phyloP scores from a whole-genome alignment of 331 rosid genomes.

The Erythrophleum ivorense region DNA sequence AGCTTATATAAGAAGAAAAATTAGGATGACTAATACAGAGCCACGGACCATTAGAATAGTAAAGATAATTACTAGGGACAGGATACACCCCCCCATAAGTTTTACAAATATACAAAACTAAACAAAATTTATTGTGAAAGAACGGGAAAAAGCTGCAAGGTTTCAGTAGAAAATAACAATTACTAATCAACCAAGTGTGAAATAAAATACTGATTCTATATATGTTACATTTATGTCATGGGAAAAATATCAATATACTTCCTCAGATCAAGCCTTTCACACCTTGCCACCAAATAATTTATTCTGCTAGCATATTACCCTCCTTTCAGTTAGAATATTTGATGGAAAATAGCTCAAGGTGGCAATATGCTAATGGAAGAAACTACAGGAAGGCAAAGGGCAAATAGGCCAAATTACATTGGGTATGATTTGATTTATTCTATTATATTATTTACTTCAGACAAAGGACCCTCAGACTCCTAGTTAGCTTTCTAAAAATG shows the following conservation, averaged over 20 bases:
- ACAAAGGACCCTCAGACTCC: slow-evolving; percentile 1
- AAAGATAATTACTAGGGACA: background rate
- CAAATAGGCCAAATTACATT: slow-evolving; percentile 35
- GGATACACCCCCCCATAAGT: slow-evolving; percentile 1
- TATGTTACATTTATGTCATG: background rate
- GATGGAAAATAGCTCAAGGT: slow-evolving; percentile 23
- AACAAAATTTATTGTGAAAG: background rate
- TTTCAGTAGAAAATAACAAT: slow-evolving; percentile 1
- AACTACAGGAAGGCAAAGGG: background rate
- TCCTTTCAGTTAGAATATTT: background rate
- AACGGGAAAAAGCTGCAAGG: background rate
- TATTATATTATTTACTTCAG: background rate
- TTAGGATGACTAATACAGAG: background rate
- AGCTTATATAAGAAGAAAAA: background rate
- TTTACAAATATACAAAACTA: slow-evolving; percentile 7
- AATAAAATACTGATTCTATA: background rate
- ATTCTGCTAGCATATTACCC: slow-evolving; percentile 10
- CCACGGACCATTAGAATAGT: background rate
- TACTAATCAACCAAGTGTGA: slow-evolving; percentile 8
- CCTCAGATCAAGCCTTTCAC: slow-evolving; percentile 7
- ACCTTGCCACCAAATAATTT: background rate
- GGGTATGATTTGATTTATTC: slow-evolving; percentile 34
- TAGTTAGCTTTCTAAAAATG: slow-evolving; percentile 16
- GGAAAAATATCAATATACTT: slow-evolving; percentile 7
- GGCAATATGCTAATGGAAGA: background rate